Conservation (phyloP, 768 basidiomycete genomes). For the Termitomyces titanicus region DNA sequence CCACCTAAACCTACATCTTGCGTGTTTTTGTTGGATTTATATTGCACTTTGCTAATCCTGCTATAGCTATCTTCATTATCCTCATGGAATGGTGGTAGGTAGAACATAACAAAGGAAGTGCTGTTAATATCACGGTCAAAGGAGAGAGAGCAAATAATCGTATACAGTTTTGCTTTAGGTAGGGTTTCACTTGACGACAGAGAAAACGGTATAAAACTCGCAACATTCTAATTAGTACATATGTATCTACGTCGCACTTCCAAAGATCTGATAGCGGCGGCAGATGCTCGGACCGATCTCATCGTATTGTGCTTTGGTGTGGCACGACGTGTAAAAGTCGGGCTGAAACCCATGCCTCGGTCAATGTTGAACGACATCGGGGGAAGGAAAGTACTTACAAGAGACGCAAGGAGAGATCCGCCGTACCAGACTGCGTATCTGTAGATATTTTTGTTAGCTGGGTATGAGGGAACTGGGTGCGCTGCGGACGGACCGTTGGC, state of each 20-base stretch:
- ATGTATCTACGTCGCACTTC: conserved; percentile 66
- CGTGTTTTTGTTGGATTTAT: no score
- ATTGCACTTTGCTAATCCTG: no score
- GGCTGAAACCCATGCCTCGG: conserved; percentile 47
- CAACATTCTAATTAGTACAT: not conserved
- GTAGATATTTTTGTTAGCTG: conserved; percentile 8
- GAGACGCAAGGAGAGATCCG: conserved; percentile 88
- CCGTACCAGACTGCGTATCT: conserved; percentile 98
- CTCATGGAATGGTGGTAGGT: no score
- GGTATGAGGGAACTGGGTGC: not conserved
- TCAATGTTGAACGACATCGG: not conserved
- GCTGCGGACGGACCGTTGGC: conserved; percentile 68
- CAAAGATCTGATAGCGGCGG: conserved; percentile 91
- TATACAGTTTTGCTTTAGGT: no score
- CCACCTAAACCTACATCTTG: no score
- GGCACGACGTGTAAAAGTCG: conserved; percentile 93
- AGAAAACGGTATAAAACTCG: not conserved
- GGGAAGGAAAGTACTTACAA: conserved; percentile 48
- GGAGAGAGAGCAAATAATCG: no score
- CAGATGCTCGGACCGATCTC: conserved; percentile 91
- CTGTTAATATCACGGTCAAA: no score
- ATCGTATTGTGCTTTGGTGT: conserved; percentile 93
- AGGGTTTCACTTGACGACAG: no score
- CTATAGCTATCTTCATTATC: no score
- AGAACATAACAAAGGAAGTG: no score